Conservation (phyloP, 176 grass and related monocot species). For the Chrysopogon serrulatus region DNA sequence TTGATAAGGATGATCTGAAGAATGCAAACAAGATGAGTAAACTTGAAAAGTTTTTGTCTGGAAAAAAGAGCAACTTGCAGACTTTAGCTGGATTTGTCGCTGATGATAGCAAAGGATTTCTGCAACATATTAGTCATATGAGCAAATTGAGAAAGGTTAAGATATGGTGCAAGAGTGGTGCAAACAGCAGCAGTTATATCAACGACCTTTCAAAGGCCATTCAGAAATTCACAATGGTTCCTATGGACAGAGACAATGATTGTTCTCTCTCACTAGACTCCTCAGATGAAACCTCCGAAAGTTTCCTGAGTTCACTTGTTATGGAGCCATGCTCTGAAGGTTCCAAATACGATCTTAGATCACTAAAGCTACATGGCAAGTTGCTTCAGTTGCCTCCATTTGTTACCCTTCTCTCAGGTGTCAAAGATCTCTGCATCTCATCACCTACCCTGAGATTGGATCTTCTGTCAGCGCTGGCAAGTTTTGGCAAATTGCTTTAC, state of each 20-base stretch:
- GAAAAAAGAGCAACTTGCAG: constrained; percentile 25
- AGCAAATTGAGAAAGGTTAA: constrained; percentile 13
- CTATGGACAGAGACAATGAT: background rate
- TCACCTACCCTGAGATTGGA: background rate
- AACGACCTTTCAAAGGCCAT: constrained; percentile 3
- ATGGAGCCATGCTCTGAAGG: constrained; percentile 23
- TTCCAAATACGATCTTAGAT: constrained; percentile 27
- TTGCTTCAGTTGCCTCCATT: constrained; percentile 2
- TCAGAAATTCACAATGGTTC: constrained; percentile 19
- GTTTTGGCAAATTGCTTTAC: constrained; percentile 20
- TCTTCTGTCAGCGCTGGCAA: constrained; percentile 10
- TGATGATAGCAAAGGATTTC: background rate
- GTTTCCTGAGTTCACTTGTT: constrained; percentile 6
- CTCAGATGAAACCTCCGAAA: background rate
- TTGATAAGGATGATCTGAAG: constrained; percentile 13
- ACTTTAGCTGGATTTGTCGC: constrained; percentile 26
- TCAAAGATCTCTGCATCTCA: constrained; percentile 28
- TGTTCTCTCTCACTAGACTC: constrained; percentile 27
- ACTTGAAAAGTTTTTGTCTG: background rate
- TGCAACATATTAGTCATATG: background rate
- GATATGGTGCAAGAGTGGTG: constrained; percentile 1
- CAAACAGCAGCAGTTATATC: background rate
- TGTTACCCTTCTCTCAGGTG: background rate
- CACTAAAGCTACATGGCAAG: constrained; percentile 21
- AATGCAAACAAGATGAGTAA: background rate